Base-by-base conservation (phyloP, 768 basidiomycete species). In the Hypsizygus marmoreus region DNA sequence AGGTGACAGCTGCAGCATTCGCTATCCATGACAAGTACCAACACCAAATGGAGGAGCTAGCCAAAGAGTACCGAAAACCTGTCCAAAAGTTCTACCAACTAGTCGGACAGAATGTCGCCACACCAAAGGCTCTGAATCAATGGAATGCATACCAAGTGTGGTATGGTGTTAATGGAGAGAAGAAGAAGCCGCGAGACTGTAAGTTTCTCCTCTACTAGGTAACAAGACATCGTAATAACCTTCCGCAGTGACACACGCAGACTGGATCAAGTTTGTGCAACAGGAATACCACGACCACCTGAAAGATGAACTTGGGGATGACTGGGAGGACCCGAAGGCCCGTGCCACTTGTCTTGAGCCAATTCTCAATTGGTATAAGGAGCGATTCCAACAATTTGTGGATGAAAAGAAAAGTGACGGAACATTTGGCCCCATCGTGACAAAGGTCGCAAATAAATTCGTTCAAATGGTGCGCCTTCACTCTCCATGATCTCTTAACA, bases 121-220 rank as follows among this genome's bases (percentile, higher is more conserved):
- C 42, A 19, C 19, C 17, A 4, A 6, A 14, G 23, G 14, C 24
- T 14, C n/a, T 43, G 42, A 43, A 33, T n/a, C 3, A 22, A 23
- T 43, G 42, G 42, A 43, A 43, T 12, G 32, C 42, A 10, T 43
- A 23, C 31, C 42, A 43, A 33, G 31, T 29, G n/a, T 25, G 23
- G 17, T 43, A 43, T 8, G 17, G 23, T 31, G 42, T 43, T n/a
- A 17, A 43, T 34, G 42, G 42, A 12, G 20, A 32, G 5, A 6
- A 22, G 13, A 43, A 34, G 13, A 43, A 24, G 20, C 13, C 14
- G 6, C 33, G 35, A 34, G 32, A 32, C n/a, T 33, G 42, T 33
- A 9, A 32, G 30, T 25, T 20, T 23, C 35, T 33, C n/a, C n/a
- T n/a, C n/a, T n/a, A 23, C n/a, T 11, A 43, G 22, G 2, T 7